Evolutionary conservation across 805 yeast species (phyloP).

Genomic region (Yamadazyma laniorum): DNA sequence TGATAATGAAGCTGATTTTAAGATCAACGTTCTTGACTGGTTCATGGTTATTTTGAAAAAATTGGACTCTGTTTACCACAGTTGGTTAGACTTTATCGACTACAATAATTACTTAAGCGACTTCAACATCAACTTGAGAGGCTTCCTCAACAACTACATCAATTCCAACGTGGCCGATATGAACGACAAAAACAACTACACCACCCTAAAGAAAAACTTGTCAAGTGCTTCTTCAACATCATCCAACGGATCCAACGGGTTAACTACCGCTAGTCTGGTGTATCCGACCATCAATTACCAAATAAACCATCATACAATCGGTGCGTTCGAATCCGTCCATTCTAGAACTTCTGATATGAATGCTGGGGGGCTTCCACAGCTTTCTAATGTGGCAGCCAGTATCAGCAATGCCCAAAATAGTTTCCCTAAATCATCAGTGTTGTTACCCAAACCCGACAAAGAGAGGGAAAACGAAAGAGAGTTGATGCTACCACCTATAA

Average conservation of each 20-base stretch:
- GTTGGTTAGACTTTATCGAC: constrained; percentile 14
- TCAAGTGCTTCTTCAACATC: constrained; percentile 1
- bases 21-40: constrained; percentile 10
- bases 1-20: constrained; percentile 10
- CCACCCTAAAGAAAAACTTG: constrained; percentile 3
- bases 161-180: constrained; percentile 1
- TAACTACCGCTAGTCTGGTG: not conserved
- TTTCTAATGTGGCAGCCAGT: not conserved
- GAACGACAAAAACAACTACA: constrained; percentile 3
- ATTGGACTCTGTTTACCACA: constrained; percentile 7
- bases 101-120: constrained; percentile 4
- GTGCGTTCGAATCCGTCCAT: not conserved
- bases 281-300: not conserved
- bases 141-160: constrained; percentile 7
- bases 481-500: constrained; percentile 12
- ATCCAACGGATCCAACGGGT: constrained; percentile 1
- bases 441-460: constrained; percentile 5
- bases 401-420: not conserved
- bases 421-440: constrained; percentile 2
- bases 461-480: constrained; percentile 8
- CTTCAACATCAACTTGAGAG: constrained; percentile 7
- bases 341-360: not conserved
- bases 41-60: constrained; percentile 9
- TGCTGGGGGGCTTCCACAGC: not conserved
- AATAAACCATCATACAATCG: not conserved